Evolutionary conservation across 2,329 filamentous ascomycete genomes (phyloP), one percentile per base, ranked within the genome.

Genomic region (Pyricularia grisea): DNA sequence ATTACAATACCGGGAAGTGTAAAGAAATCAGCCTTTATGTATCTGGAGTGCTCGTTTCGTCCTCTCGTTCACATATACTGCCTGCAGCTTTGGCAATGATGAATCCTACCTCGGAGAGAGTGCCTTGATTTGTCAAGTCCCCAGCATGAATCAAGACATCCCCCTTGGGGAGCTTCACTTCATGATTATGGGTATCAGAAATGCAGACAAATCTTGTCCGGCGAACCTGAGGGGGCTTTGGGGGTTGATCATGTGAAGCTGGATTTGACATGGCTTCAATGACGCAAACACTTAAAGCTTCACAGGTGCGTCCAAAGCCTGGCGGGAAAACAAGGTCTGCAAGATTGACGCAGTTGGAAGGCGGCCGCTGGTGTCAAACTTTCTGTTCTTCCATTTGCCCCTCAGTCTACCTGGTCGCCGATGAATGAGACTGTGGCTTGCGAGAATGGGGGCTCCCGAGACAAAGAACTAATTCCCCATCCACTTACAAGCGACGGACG

Each of bases 111-210:
- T 89, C 87, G 7, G 80, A 80, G 72, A 81, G 81, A 72, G 81
- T 89, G 20, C 91, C 91, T 75, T 90, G 87, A 75, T 92, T 93
- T 3, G 90, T 92, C 72, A 94, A 78, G 75, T 94, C 91, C 7
- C 91, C 91, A 1, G 91, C 90, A 75, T 93, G 90, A 67, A 93
- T 88, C 42, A 94, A 81, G 10, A 94, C 86, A 75, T 94, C 90
- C 60, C 91, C 91, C 27, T 83, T 83, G 0, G 91, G 91, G 0
- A 93, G 82, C 73, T 87, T 89, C 73, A 86, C 81, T 2, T 83
- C 82, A 72, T 81, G 83, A 75, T 92, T 92, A 78, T 93, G 90
- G 1, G 90, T 93, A 78, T 94, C 91, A 4, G 91, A 91, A 69
- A 93, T 84, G 78, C 90, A 92, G 68, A 93, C 89, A 69, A 93